phyloP scores from a whole-genome alignment of 163 green algal species.

The Scenedesmus sp. region DNA sequence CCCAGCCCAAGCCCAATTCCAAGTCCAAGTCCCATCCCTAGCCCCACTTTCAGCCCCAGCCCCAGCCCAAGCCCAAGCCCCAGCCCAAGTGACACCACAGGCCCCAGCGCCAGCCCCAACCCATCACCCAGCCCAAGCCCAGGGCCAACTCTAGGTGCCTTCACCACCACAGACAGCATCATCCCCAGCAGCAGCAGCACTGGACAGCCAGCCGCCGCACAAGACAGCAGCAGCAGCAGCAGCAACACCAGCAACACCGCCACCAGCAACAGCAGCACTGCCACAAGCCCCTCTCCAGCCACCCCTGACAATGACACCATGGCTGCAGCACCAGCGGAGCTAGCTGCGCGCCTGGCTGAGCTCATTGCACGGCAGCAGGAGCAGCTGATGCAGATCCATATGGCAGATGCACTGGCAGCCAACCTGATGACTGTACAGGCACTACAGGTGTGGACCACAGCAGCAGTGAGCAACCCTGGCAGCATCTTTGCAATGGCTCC shows the following conservation, averaged over 20 bases:
- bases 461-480: constrained; percentile 18
- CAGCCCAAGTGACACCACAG: background rate
- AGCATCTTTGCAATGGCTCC: constrained; percentile 26
- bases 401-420: constrained; percentile 40
- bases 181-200: constrained; percentile 1
- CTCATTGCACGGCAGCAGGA: constrained; percentile 18
- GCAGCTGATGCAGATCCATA: constrained; percentile 16
- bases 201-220: background rate
- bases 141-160: background rate
- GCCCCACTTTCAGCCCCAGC: background rate
- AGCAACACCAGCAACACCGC: background rate
- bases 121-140: background rate
- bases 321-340: background rate
- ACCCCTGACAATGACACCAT: background rate
- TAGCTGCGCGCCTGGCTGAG: constrained; percentile 17
- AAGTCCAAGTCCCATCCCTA: background rate
- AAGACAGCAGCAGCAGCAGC: background rate
- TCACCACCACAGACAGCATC: background rate
- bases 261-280: background rate
- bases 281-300: too few species aligned
- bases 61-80: background rate
- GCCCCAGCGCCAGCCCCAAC: background rate
- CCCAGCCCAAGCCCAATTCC: background rate
- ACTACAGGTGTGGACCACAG: constrained; percentile 17
- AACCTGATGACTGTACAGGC: constrained; percentile 41